A percentile compares a stretch with the other conserved stretches of the same genome.
Evolutionary conservation across 169 alveolate genomes (phyloP).

Genomic region (Hepatocystis sp.): DNA sequence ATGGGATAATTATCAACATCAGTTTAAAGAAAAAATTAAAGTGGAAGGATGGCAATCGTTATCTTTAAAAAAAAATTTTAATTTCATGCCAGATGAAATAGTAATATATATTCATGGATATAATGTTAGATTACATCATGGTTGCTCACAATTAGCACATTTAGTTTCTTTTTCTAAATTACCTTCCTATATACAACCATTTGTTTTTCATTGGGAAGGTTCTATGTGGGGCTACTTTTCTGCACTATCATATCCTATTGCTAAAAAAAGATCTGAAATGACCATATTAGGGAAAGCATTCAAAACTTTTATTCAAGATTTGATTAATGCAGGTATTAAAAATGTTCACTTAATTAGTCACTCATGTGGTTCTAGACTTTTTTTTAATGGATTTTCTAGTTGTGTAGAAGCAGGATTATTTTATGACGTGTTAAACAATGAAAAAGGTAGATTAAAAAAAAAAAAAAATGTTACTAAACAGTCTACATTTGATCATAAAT

Average conservation of each 20-base stretch:
- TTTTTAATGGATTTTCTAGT: conserved; percentile 82
- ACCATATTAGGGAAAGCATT: conserved; percentile 81
- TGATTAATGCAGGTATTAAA: conserved; percentile 78
- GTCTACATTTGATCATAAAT: no score
- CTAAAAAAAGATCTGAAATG: conserved; percentile 77
- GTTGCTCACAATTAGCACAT: conserved; percentile 87
- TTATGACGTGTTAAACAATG: conserved; percentile 50
- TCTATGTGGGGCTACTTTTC: conserved; percentile 84
- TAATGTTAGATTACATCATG: conserved; percentile 87
- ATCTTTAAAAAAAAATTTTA: conserved; percentile 79
- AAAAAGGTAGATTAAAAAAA: not conserved
- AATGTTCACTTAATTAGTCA: conserved; percentile 84
- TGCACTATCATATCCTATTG: conserved; percentile 83
- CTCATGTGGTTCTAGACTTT: conserved; percentile 88
- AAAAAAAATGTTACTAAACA: not conserved
- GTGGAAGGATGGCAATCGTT: conserved; percentile 85
- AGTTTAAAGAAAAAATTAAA: conserved; percentile 74
- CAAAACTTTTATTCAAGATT: conserved; percentile 76
- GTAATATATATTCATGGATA: conserved; percentile 91
- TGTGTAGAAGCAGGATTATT: conserved; percentile 61
- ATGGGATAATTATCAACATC: conserved; percentile 82
- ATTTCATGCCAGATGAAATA: conserved; percentile 86
- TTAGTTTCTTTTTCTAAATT: conserved; percentile 85
- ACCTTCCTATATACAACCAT: conserved; percentile 87
- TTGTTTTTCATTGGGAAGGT: conserved; percentile 90